Conservation (phyloP, 2,329 filamentous ascomycete species). For the Immersiporthe knoxdaviesiana region DNA sequence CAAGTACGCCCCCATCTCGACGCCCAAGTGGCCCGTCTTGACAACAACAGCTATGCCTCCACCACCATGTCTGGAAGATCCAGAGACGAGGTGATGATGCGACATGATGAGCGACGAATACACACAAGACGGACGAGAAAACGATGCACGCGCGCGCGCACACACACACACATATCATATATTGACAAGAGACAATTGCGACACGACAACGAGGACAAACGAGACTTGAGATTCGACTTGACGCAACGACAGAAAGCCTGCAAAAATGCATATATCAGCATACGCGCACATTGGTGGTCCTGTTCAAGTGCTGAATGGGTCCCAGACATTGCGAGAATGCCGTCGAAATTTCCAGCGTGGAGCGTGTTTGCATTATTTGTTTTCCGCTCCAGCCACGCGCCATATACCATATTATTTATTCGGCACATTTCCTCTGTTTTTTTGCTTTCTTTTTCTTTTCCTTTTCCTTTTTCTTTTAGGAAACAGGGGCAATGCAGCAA, state of each 20-base stretch:
- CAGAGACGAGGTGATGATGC: slow-evolving; percentile 23
- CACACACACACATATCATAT: too few species aligned
- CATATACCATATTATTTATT: slow-evolving; percentile 19
- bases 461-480: too few species aligned
- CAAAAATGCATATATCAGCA: slow-evolving; percentile 5
- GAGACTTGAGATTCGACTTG: not conserved
- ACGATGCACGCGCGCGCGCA: not conserved
- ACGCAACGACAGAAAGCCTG: not conserved
- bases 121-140: not conserved
- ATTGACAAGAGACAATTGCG: not conserved
- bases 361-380: slow-evolving; percentile 7
- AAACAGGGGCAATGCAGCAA: too few species aligned
- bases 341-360: not conserved
- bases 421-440: too few species aligned
- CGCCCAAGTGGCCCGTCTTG: slow-evolving; percentile 47
- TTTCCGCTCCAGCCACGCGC: slow-evolving; percentile 6
- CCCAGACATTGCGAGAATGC: not conserved
- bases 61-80: slow-evolving; percentile 9
- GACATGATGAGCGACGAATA: slow-evolving; percentile 20
- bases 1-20: slow-evolving; percentile 45
- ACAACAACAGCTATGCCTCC: slow-evolving; percentile 29
- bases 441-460: not conserved
- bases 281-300: slow-evolving; percentile 13
- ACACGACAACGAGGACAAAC: not conserved
- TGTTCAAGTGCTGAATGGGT: slow-evolving; percentile 29